A percentile compares a stretch with the other conserved stretches of the same genome.
These are phyloP conservation scores for Eimeria falciformis DNA, from an alignment of 169 alveolate genomes.

Conservation along the genomic window DNA sequence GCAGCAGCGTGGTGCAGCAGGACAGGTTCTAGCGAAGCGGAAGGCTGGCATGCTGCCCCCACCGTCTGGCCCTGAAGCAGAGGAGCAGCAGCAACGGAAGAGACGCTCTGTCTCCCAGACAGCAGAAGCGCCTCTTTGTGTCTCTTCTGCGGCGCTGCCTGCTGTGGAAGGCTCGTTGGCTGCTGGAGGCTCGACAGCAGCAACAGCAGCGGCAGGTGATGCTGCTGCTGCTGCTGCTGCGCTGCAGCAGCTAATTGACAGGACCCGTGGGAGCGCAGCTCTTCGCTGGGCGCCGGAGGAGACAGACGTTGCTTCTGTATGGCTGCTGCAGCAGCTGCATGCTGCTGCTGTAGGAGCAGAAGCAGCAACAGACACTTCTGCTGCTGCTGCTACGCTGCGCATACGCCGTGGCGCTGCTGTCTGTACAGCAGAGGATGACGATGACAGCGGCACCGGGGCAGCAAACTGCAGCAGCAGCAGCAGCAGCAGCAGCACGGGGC, in stretches of 20 bases:
- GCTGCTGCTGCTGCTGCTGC: conserved; percentile 68
- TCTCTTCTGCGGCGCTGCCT: not conserved
- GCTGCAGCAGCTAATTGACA: not conserved
- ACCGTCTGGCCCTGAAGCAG: not conserved
- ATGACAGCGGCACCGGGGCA: conserved; percentile 38
- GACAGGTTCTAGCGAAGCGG: conserved; percentile 10
- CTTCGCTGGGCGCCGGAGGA: conserved; percentile 23
- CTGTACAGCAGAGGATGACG: conserved; percentile 45
- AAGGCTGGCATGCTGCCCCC: conserved; percentile 17
- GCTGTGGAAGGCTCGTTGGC: not conserved
- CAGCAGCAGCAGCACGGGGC: conserved; percentile 67
- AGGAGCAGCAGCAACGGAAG: conserved; percentile 44
- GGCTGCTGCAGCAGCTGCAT: conserved; percentile 68
- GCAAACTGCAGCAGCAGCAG: conserved; percentile 62
- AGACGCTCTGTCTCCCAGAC: not conserved
- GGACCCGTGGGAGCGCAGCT: not conserved
- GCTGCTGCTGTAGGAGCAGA: conserved; percentile 62
- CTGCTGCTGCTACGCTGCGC: conserved; percentile 37
- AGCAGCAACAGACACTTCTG: conserved; percentile 8
- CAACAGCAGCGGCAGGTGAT: conserved; percentile 4
- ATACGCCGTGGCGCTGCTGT: conserved; percentile 55
- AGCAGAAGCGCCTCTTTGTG: not conserved
- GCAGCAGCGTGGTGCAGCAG: conserved; percentile 53
- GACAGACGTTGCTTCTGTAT: conserved; percentile 37
- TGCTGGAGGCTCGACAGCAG: not conserved